Evolutionary conservation across 208 protist species (phyloP), one percentile per base, ranked within the genome.

Genomic region (Wallacemonas sp.): DNA sequence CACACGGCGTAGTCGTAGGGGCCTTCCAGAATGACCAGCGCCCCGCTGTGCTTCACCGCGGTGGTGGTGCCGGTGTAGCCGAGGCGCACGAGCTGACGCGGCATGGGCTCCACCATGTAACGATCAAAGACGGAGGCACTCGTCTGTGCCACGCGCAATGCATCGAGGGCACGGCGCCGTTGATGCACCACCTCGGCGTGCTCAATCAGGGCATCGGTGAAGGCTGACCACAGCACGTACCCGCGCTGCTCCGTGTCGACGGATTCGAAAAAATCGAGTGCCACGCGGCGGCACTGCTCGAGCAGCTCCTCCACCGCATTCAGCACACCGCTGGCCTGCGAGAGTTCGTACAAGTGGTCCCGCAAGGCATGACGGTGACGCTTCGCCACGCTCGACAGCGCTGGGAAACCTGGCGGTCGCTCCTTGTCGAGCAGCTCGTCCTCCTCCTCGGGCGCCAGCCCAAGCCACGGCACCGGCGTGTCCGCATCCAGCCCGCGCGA

Each of bases 161-260:
- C 80, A n/a, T 87, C 77, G 46, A 86, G 71, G 28, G 72, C 75
- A 55, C 66, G 58, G 41, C 77, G 75, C 26, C 75, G 65, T 41
- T 86, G 83, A 69, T 88, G 80, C 41, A 77, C 69, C 2, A 88
- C 80, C 45, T 90, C 86, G 2, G 86, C 83, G 44, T 82, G 78
- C 66, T 93, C 86, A 38, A 88, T 88, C 19, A 93, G 72, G 42
- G 79, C 72, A 31, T 84, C 83, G 3, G 80, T 90, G 67, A 93
- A 82, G 49, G 66, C 58, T 26, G 78, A 80, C 86, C 86, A 93
- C 17, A 55, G 74, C 53, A 93, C 77, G 24, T 42, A 56, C 22
- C 86, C 86, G 19, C 77, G 79, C 70, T 90, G 80, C 36, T 83
- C 76, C 22, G 75, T 78, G 69, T 93, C 86, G 24, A 93, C 42